A percentile compares a stretch with the other conserved stretches of the same genome.
These are phyloP conservation scores for Nakazawaea holstii DNA, from an alignment of 805 yeast genomes.

Conservation along the genomic window DNA sequence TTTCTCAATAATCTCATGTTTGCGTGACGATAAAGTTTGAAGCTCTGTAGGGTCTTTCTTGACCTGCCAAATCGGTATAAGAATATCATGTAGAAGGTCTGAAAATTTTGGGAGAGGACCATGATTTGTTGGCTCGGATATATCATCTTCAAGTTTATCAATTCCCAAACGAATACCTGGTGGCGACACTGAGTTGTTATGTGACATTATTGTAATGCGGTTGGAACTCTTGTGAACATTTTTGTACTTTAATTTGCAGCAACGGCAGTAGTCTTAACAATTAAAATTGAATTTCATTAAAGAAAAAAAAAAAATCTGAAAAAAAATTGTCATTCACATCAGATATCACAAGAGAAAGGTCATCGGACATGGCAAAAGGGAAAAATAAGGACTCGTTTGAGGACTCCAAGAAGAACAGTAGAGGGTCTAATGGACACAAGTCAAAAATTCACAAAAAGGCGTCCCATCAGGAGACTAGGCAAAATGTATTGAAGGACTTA, in stretches of 20 bases:
- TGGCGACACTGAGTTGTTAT: no score
- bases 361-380: conserved; percentile 47
- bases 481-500: conserved; percentile 31
- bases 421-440: conserved; percentile 52
- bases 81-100: conserved; percentile 34
- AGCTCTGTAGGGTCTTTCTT: conserved; percentile 17
- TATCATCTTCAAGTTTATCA: background rate
- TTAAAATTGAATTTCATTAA: no score
- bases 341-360: conserved; percentile 1
- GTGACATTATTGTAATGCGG: no score
- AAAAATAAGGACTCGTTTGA: conserved; percentile 42
- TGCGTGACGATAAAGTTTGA: conserved; percentile 12
- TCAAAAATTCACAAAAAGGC: conserved; percentile 46
- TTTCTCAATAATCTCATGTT: conserved; percentile 18
- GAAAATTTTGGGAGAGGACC: conserved; percentile 35
- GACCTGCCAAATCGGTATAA: conserved; percentile 33
- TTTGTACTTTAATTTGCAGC: no score
- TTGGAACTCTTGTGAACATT: no score
- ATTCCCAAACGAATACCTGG: background rate
- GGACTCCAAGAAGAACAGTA: conserved; percentile 22
- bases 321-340: background rate
- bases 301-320: no score
- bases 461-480: conserved; percentile 24
- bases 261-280: no score
- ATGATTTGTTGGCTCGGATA: conserved; percentile 28